These are phyloP conservation scores for Russula vinacea DNA, from an alignment of 768 basidiomycete genomes.

Conservation along the genomic window DNA sequence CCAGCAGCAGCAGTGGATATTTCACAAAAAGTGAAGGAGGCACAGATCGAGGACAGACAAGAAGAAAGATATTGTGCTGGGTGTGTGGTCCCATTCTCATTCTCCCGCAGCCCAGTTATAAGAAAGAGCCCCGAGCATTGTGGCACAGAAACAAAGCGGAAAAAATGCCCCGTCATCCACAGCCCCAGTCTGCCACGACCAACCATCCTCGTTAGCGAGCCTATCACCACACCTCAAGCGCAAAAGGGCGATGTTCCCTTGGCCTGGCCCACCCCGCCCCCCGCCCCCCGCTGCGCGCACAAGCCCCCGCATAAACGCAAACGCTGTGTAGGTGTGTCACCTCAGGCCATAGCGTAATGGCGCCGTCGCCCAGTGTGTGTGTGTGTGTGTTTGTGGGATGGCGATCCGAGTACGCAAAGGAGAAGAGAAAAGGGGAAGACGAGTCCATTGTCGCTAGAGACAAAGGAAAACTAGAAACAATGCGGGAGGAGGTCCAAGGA, in stretches of 20 bases:
- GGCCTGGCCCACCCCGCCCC: not conserved
- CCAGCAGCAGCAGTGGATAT: not conserved
- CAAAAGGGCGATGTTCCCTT: not conserved
- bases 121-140: not conserved
- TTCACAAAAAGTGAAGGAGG: not conserved
- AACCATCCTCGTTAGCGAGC: not conserved
- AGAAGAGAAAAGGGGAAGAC: too few relatives aligned
- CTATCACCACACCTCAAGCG: too few relatives aligned
- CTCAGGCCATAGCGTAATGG: not conserved
- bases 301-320: too few relatives aligned
- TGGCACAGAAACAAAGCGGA: constrained; percentile 11
- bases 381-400: too few relatives aligned
- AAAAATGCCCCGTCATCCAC: not conserved
- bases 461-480: too few relatives aligned
- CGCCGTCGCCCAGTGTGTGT: not conserved
- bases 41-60: not conserved
- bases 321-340: not conserved
- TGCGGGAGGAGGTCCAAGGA: too few relatives aligned
- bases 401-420: too few relatives aligned
- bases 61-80: not conserved
- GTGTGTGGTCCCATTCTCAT: not conserved
- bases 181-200: not conserved
- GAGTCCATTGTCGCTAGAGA: too few relatives aligned
- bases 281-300: too few relatives aligned
- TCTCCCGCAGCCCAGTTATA: constrained; percentile 3